Percentiles rank a stretch among this genome's conserved stretches.
phyloP scores from a whole-genome alignment of 2,329 filamentous ascomycete species.

The Xylaria sp. region DNA sequence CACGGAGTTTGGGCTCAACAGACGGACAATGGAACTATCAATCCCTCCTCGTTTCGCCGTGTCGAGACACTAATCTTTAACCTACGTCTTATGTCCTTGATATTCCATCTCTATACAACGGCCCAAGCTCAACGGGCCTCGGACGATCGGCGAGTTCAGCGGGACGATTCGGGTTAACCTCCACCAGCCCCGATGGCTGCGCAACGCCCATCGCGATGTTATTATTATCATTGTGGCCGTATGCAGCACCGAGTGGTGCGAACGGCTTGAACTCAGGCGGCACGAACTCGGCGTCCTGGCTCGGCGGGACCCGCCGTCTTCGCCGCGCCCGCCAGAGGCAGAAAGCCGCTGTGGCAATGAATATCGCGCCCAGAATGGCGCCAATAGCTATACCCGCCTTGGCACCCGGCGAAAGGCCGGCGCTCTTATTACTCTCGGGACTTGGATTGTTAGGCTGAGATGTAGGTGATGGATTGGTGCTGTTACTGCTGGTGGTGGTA shows the following conservation, averaged over 20 bases:
- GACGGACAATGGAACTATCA: not conserved
- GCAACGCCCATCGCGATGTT: not conserved
- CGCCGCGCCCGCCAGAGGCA: slow-evolving; percentile 19
- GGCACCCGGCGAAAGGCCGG: slow-evolving; percentile 19
- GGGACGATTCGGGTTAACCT: slow-evolving; percentile 17
- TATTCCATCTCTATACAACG: not conserved
- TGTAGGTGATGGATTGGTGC: not conserved
- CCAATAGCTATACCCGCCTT: slow-evolving; percentile 27
- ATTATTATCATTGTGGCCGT: not conserved
- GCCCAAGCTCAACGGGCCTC: slow-evolving; percentile 3
- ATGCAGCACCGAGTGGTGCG: too few species aligned
- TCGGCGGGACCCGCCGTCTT: not conserved
- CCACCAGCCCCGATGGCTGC: not conserved
- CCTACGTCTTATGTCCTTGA: not conserved
- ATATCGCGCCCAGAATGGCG: slow-evolving; percentile 3
- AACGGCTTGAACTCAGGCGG: slow-evolving; percentile 10
- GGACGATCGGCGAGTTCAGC: slow-evolving; percentile 11
- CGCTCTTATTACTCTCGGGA: not conserved
- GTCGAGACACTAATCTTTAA: too few species aligned
- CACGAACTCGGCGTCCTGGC: not conserved
- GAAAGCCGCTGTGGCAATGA: slow-evolving; percentile 18
- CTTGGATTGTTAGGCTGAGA: not conserved
- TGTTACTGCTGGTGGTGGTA: not conserved
- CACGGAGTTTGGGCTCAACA: not conserved
- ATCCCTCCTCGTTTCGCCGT: not conserved